Percentiles rank a stretch among this genome's conserved stretches.
Evolutionary conservation across 306 rosid species (phyloP).

Genomic region (Fagus sylvatica): DNA sequence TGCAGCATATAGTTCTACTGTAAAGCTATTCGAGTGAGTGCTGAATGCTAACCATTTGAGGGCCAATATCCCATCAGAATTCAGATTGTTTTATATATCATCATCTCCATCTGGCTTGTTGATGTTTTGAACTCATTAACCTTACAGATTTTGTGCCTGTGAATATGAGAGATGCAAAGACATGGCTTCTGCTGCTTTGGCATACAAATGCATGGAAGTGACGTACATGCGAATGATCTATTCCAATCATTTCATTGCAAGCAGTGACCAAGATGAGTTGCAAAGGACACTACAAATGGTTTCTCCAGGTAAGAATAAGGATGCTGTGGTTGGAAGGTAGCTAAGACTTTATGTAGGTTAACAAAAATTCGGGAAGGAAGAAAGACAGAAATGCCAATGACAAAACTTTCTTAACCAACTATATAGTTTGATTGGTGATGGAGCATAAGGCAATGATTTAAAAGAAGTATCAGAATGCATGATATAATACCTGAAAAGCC

Average conservation of each 20-base stretch:
- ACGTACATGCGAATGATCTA: slow-evolving; percentile 2
- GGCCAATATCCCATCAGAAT: too few relatives aligned
- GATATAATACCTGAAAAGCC: too few relatives aligned
- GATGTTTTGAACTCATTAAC: not conserved
- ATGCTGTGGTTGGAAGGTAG: not conserved
- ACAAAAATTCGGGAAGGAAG: not conserved
- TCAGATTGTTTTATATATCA: too few relatives aligned
- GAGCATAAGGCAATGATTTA: not conserved
- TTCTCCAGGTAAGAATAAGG: slow-evolving; percentile 5
- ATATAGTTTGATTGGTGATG: not conserved
- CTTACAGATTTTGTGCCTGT: not conserved
- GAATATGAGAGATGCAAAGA: slow-evolving; percentile 7
- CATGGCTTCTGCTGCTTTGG: not conserved
- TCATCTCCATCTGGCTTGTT: too few relatives aligned
- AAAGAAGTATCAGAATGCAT: not conserved
- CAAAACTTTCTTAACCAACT: not conserved
- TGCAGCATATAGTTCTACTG: not conserved
- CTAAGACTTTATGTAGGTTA: not conserved
- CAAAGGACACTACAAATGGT: not conserved
- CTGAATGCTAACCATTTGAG: not conserved
- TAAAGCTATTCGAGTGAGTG: not conserved
- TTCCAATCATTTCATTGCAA: not conserved
- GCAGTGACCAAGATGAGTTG: not conserved
- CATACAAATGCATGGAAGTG: slow-evolving; percentile 13
- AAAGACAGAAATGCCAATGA: not conserved